These are phyloP conservation scores for Exophiala sp. DNA, from an alignment of 2,329 filamentous ascomycete species.

Conservation along the genomic window DNA sequence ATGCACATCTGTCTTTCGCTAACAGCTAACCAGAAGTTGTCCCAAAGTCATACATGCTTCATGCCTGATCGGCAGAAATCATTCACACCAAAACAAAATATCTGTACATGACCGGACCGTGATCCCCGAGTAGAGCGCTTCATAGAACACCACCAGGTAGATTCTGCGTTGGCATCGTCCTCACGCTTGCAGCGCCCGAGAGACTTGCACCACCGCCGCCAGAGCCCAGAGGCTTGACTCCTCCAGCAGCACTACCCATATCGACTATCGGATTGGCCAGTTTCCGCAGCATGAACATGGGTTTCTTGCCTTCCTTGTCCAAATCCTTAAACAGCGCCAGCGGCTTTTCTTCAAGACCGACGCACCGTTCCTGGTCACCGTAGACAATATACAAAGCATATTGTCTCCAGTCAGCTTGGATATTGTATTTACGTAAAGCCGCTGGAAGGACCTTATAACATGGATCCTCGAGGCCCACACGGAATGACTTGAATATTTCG, in stretches of 20 bases:
- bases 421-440: constrained; percentile 95
- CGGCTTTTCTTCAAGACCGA: constrained; percentile 88
- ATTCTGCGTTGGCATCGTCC: constrained; percentile 14
- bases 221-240: constrained; percentile 14
- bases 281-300: constrained; percentile 95
- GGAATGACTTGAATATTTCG: constrained; percentile 98
- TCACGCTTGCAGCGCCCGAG: constrained; percentile 10
- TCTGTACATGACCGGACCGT: background rate
- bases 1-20: background rate
- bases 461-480: constrained; percentile 95
- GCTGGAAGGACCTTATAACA: constrained; percentile 96
- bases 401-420: constrained; percentile 94
- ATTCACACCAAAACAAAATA: background rate
- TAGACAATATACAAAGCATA: constrained; percentile 98
- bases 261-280: constrained; percentile 43
- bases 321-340: constrained; percentile 95
- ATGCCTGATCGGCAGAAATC: background rate
- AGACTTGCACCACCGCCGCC: constrained; percentile 10
- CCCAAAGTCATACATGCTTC: too few species aligned
- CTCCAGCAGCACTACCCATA: constrained; percentile 14
- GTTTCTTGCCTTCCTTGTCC: constrained; percentile 94
- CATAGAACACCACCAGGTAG: constrained; percentile 22
- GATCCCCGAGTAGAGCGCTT: too few species aligned
- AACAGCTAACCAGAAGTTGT: background rate
- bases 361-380: constrained; percentile 92